Percentiles rank a stretch among this genome's conserved stretches.
phyloP scores from a whole-genome alignment of 169 alveolate genomes.

The Eimeria praecox region DNA sequence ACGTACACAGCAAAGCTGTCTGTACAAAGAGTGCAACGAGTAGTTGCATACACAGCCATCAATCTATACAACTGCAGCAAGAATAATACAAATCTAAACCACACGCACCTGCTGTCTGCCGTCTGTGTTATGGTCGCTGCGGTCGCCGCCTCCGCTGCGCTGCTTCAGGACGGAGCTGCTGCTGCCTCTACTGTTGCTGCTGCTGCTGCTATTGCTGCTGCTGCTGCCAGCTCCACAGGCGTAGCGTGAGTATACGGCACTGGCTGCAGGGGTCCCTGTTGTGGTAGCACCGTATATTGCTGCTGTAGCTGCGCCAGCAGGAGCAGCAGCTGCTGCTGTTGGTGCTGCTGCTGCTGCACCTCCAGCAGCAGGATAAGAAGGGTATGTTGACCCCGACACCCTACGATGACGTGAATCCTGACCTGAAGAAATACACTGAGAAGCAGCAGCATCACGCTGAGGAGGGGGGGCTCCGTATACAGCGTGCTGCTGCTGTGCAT shows the following conservation, averaged over 20 bases:
- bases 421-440: background rate
- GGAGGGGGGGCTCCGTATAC: background rate
- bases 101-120: conserved; percentile 12
- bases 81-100: no score
- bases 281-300: background rate
- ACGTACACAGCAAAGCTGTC: background rate
- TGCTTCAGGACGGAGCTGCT: conserved; percentile 35
- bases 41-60: no score
- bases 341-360: conserved; percentile 13
- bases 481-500: conserved; percentile 49
- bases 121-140: conserved; percentile 23
- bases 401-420: background rate
- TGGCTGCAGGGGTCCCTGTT: background rate
- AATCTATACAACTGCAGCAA: no score
- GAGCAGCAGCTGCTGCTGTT: conserved; percentile 45
- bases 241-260: conserved; percentile 23
- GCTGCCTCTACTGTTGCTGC: conserved; percentile 57
- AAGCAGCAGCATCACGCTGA: background rate
- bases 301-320: conserved; percentile 1
- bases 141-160: conserved; percentile 4
- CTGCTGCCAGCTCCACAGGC: background rate
- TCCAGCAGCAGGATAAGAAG: conserved; percentile 38
- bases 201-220: conserved; percentile 43
- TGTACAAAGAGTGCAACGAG: background rate
- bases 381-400: conserved; percentile 4